Percentiles rank a stretch among this genome's conserved stretches.
These are phyloP conservation scores for Macrotyloma uniflorum DNA, from an alignment of 306 rosid species.

Conservation along the genomic window DNA sequence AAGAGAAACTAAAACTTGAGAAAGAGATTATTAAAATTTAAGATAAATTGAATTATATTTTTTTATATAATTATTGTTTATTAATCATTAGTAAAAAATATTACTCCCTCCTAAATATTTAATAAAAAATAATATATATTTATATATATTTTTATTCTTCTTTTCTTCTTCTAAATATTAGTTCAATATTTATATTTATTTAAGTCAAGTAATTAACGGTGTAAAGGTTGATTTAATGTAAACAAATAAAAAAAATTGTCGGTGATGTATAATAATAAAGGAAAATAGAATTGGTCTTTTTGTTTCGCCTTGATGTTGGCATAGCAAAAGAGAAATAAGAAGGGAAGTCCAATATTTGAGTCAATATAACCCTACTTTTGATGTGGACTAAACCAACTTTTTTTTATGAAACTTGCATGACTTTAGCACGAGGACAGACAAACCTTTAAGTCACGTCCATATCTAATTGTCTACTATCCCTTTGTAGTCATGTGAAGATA, in stretches of 20 bases:
- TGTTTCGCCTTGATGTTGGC: slow-evolving; percentile 16
- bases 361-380: slow-evolving; percentile 42
- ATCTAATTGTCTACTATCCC: slow-evolving; percentile 49
- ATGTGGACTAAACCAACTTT: slow-evolving; percentile 37
- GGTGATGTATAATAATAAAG: slow-evolving; percentile 21
- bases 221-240: not conserved
- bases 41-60: too few relatives aligned
- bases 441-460: slow-evolving; percentile 44
- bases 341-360: slow-evolving; percentile 1
- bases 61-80: too few relatives aligned
- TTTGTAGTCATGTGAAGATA: slow-evolving; percentile 46
- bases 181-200: not conserved
- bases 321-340: slow-evolving; percentile 30
- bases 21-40: too few relatives aligned
- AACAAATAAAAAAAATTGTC: slow-evolving; percentile 1
- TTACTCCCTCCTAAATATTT: too few relatives aligned
- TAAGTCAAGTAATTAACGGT: too few relatives aligned
- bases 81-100: too few relatives aligned
- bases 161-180: too few relatives aligned
- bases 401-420: slow-evolving; percentile 34
- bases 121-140: too few relatives aligned
- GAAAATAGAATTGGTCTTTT: slow-evolving; percentile 2
- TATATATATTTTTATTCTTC: too few relatives aligned
- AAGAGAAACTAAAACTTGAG: too few relatives aligned
- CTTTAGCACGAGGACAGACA: slow-evolving; percentile 49